Evolutionary conservation across 306 rosid genomes (phyloP).

Genomic region (Lathyrus oleraceus): DNA sequence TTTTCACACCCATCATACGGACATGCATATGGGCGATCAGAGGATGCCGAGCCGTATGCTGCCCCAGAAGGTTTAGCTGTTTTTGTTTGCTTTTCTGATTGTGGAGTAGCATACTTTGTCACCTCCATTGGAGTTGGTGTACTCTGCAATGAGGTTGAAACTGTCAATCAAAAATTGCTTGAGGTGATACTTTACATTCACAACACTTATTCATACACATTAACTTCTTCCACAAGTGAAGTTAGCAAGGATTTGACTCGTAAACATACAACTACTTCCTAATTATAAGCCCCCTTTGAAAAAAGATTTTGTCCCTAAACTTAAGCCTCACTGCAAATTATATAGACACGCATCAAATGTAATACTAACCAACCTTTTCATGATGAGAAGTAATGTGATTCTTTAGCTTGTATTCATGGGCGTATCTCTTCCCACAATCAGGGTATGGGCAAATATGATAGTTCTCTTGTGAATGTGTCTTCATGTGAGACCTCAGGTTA

Average conservation of each 20-base stretch:
- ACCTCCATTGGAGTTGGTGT: slow-evolving; percentile 47
- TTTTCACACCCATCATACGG: slow-evolving; percentile 94
- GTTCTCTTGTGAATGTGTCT: slow-evolving; percentile 96
- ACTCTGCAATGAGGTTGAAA: slow-evolving; percentile 50
- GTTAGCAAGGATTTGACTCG: background rate
- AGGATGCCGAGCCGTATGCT: slow-evolving; percentile 72
- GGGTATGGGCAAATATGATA: slow-evolving; percentile 90
- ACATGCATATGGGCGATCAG: slow-evolving; percentile 91
- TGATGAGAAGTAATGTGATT: slow-evolving; percentile 89
- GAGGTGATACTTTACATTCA: background rate
- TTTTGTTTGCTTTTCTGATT: slow-evolving; percentile 68
- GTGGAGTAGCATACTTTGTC: slow-evolving; percentile 67
- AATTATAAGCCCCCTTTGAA: no score
- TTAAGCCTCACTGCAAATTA: no score
- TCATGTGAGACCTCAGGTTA: slow-evolving; percentile 94
- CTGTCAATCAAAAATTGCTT: slow-evolving; percentile 11
- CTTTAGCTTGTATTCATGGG: slow-evolving; percentile 97
- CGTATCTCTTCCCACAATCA: slow-evolving; percentile 97
- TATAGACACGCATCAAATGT: no score
- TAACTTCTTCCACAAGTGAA: background rate
- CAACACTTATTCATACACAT: background rate
- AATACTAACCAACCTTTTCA: slow-evolving; percentile 66
- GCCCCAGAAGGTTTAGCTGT: slow-evolving; percentile 64
- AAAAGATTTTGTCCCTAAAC: no score
- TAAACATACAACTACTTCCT: background rate